Evolutionary conservation across 768 basidiomycete genomes (phyloP).

Genomic region (Tylopilus plumbeoviolaceoides): DNA sequence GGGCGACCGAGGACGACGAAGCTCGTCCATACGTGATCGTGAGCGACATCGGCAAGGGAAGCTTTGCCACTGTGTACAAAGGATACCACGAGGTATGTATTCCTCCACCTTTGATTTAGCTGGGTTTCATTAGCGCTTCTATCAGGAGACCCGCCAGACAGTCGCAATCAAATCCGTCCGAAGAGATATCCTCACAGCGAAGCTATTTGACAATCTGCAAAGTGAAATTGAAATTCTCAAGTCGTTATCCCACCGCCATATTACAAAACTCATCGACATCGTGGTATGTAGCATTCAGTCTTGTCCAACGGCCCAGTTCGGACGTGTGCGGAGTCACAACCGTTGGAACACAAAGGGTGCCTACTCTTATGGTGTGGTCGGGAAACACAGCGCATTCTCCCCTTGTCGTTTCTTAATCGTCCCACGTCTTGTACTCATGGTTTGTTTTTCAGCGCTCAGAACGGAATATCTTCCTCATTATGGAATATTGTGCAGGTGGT

Average conservation of each 20-base stretch:
- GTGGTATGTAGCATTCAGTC: constrained; percentile 51
- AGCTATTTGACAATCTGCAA: constrained; percentile 96
- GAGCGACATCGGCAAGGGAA: constrained; percentile 79
- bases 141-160: constrained; percentile 67
- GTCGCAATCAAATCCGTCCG: constrained; percentile 96
- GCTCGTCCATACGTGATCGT: constrained; percentile 74
- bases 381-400: background rate
- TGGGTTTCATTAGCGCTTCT: constrained; percentile 1
- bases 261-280: constrained; percentile 90
- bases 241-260: constrained; percentile 86
- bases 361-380: background rate
- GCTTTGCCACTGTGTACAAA: constrained; percentile 94
- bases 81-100: constrained; percentile 80
- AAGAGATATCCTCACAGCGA: constrained; percentile 80
- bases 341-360: background rate
- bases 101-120: background rate
- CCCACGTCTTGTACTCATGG: constrained; percentile 6
- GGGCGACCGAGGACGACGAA: constrained; percentile 59
- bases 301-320: background rate
- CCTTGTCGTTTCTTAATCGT: background rate
- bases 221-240: constrained; percentile 97
- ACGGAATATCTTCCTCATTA: constrained; percentile 86
- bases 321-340: background rate
- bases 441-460: constrained; percentile 54
- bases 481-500: constrained; percentile 96